Evolutionary conservation across 768 basidiomycete species (phyloP), one percentile per base, ranked within the genome.

Genomic region (Botryobasidium botryosum): DNA sequence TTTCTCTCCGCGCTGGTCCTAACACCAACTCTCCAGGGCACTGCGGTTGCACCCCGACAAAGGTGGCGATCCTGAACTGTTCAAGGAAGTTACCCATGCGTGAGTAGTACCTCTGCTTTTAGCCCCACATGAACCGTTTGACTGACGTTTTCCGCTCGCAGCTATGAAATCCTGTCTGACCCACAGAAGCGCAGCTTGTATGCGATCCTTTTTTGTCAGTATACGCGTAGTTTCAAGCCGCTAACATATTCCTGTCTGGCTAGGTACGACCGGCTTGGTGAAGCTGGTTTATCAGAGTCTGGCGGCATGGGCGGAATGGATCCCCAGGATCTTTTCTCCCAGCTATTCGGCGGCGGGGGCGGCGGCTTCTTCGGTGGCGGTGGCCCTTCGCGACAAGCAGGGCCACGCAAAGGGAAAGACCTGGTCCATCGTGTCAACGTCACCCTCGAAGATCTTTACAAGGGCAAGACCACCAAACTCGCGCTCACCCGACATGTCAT

Each of bases 11-110:
- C 23, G 24, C 28, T 42, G 40, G 12, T 12, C 15, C 15, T 42
- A 15, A 13, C 40, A 26, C 33, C 15, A 27, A 20, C 2, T 26
- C 23, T 13, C 5, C 47, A 90, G 86, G 61, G 86, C 86, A 7
- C 62, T 90, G 41, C 74, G 80, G 46, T 63, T 87, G 52, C 86
- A 90, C 59, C 86, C 86, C 18, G 86, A 90, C 71, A 91, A 91
- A 64, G 88, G 90, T 38, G 90, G 90, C 46, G 91, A 94, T 55
- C 88, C 88, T 21, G 92, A 97, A 62, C 62, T 83, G 44, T 97
- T 97, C 78, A 96, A 97, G 59, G 87, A 96, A 59, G 82, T 97
- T 29, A 91, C 86, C 7, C 86, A 88, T 66, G 86, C 86, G 81
- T 88, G 69, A 50, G 85, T 71, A n/a, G 20, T 47, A 47, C 28